Base-by-base conservation (phyloP, 495 filamentous ascomycete genomes). In the Aspergillus campestris region DNA sequence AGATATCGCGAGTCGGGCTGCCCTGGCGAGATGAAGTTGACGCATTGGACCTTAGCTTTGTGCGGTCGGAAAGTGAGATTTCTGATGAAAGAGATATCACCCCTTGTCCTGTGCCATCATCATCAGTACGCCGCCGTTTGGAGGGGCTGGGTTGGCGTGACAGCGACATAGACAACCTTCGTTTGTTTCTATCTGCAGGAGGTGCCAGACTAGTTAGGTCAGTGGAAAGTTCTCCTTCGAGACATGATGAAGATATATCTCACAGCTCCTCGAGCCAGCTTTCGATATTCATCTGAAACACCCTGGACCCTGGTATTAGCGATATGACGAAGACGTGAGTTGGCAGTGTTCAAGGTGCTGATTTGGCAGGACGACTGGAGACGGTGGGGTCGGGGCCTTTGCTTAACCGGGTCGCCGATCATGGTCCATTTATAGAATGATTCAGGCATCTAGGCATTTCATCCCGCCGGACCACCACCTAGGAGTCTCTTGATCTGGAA, bases 1-100 rank as follows among this genome's bases (percentile, higher is more conserved):
- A 45, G 42, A 45, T 45, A 14, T 45, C 42, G 13, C 42, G 31
- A 1, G 31, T 28, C 31, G 42, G 42, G 42, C 42, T 45, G 7
- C 27, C 33, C 24, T 45, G 32, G 9, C 42, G 42, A 15, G 42
- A 45, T 35, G 42, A 24, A 24, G 18, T 24, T 24, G 5, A 45
- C 9, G 37, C 37, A 39, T 27, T 39, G 29, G 37, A 39, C 8
- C 37, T 15, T 11, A 39, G 15, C 15, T 39, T 39, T 14, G 37
- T 39, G 29, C 37, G 37, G 15, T 39, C 37, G 8, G 14, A 39
- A 18, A 39, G 18, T 27, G 37, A 39, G 12, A 39, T 39, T 15
- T 39, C 37, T 15, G 37, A 39, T 27, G 37, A 11, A 39, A 18
- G 9, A 9, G 37, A 18, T 27, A 27, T 39, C 18, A 24, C 18